A percentile compares a stretch with the other conserved stretches of the same genome.
These are phyloP conservation scores for Cercospora citrullina DNA, from an alignment of 2,329 filamentous ascomycete genomes.

Conservation along the genomic window DNA sequence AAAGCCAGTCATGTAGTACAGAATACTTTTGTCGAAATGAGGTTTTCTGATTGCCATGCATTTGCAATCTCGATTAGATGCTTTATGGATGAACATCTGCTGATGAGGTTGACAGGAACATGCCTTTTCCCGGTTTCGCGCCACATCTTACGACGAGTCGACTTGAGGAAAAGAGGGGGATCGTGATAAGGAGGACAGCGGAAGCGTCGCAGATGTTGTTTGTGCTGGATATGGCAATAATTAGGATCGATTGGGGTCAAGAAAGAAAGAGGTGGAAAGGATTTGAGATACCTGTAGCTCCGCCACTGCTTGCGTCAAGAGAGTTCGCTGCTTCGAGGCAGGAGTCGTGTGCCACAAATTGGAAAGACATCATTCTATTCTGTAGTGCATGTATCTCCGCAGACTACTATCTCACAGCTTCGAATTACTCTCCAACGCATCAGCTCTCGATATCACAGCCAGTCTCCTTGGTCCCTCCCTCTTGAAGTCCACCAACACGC, in stretches of 20 bases:
- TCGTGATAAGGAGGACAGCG: neutral
- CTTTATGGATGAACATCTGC: neutral
- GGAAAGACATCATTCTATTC: neutral
- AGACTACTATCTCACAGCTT: constrained; percentile 2
- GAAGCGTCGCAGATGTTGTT: neutral
- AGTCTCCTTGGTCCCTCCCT: constrained; percentile 59
- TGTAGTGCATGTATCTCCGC: neutral
- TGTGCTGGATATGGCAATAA: neutral
- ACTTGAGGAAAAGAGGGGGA: neutral
- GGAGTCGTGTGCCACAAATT: neutral
- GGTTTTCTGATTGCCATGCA: neutral
- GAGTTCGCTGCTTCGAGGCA: neutral
- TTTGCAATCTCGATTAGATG: neutral
- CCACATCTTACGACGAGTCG: neutral
- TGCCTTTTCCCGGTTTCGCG: neutral
- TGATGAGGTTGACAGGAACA: neutral
- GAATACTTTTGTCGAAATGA: neutral
- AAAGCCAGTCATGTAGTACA: neutral
- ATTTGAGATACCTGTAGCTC: neutral
- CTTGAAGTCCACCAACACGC: constrained; percentile 58
- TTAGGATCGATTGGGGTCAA: neutral
- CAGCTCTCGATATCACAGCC: constrained; percentile 50
- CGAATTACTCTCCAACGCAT: constrained; percentile 32
- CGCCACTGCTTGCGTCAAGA: neutral
- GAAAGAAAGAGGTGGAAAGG: neutral